Conservation (phyloP, 495 filamentous ascomycete species). For the Hypomontagnella submonticulosa region DNA sequence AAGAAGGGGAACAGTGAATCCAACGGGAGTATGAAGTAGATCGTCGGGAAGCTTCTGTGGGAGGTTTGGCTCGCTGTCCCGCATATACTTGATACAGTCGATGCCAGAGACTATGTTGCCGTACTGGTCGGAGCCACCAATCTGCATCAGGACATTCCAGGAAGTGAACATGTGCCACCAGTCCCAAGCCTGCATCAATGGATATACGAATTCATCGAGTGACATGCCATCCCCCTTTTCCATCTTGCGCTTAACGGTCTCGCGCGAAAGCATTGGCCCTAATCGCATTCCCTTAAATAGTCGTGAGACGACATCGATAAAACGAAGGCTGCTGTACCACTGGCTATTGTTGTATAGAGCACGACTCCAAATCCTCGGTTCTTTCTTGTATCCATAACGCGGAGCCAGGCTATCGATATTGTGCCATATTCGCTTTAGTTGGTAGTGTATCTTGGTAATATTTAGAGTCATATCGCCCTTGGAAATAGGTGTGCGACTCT, state of each 20-base stretch:
- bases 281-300: slow-evolving; percentile 78
- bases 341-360: slow-evolving; percentile 79
- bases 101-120: slow-evolving; percentile 95
- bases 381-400: slow-evolving; percentile 68
- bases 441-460: slow-evolving; percentile 79
- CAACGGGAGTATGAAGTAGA: slow-evolving; percentile 65
- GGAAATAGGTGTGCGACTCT: slow-evolving; percentile 69
- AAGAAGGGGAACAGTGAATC: slow-evolving; percentile 89
- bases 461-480: slow-evolving; percentile 70
- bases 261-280: slow-evolving; percentile 86
- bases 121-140: slow-evolving; percentile 95
- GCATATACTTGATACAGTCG: slow-evolving; percentile 79
- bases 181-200: slow-evolving; percentile 95
- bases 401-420: slow-evolving; percentile 72
- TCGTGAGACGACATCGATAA: slow-evolving; percentile 77
- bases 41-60: slow-evolving; percentile 41
- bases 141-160: slow-evolving; percentile 79
- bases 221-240: slow-evolving; percentile 87
- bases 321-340: slow-evolving; percentile 77
- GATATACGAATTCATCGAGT: slow-evolving; percentile 92
- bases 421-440: slow-evolving; percentile 79
- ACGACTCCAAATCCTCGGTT: slow-evolving; percentile 68
- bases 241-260: slow-evolving; percentile 89
- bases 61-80: slow-evolving; percentile 62
- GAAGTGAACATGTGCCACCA: slow-evolving; percentile 82